Evolutionary conservation across 2,329 filamentous ascomycete genomes (phyloP).

Genomic region (Neofusicoccum sp.): DNA sequence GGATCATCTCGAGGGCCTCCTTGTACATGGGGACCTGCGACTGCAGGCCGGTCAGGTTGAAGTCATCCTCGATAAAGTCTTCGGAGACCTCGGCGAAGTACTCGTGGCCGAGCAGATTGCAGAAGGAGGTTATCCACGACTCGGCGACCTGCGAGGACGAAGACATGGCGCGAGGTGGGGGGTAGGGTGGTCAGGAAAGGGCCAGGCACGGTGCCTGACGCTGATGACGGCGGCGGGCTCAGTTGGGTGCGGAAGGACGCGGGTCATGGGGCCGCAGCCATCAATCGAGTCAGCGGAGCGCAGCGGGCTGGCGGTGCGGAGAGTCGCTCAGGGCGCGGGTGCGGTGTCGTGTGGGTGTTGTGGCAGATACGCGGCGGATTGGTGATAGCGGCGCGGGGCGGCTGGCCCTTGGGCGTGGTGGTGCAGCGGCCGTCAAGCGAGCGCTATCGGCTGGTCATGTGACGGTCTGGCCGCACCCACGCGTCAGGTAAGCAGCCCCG

Average conservation of each 20-base stretch:
- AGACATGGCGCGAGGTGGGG: constrained; percentile 50
- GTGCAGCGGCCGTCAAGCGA: constrained; percentile 19
- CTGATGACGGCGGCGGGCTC: constrained; percentile 13
- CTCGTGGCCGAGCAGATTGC: constrained; percentile 91
- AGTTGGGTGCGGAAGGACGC: constrained; percentile 8
- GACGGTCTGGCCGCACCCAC: neutral
- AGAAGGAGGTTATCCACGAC: constrained; percentile 98
- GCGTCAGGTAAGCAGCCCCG: too few relatives aligned
- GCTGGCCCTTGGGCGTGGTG: constrained; percentile 13
- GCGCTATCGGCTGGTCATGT: constrained; percentile 7
- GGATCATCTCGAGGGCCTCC: constrained; percentile 97
- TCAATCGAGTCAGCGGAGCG: constrained; percentile 13
- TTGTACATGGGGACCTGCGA: constrained; percentile 98
- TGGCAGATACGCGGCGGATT: constrained; percentile 15
- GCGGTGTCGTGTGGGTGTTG: constrained; percentile 1
- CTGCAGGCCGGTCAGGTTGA: constrained; percentile 95
- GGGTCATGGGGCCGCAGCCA: constrained; percentile 19
- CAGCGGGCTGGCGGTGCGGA: neutral
- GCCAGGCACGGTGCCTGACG: constrained; percentile 21
- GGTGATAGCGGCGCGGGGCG: constrained; percentile 20
- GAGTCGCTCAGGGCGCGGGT: neutral
- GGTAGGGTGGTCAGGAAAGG: constrained; percentile 12
- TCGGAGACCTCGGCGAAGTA: constrained; percentile 99
- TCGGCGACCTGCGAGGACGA: constrained; percentile 66
- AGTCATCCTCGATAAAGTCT: constrained; percentile 99